Percentiles rank a stretch among this genome's conserved stretches.
These are phyloP conservation scores for Microbotryomycetes sp. DNA, from an alignment of 1,284 basidiomycete genomes.

Conservation along the genomic window DNA sequence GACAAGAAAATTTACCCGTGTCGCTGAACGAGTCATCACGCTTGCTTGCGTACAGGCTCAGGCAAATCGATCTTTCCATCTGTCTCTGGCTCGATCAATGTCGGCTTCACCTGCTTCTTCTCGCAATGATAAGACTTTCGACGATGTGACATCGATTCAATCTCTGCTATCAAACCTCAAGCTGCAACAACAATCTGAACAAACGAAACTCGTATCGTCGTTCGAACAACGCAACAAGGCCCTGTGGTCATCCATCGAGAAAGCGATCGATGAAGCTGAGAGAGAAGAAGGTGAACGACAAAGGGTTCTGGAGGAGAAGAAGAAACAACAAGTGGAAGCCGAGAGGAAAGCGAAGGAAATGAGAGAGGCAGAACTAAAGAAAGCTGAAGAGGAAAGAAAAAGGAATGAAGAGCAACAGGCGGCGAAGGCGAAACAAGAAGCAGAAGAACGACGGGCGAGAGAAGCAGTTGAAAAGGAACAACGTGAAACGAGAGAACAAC, in stretches of 20 bases:
- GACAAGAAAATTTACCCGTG: neutral
- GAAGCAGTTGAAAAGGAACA: conserved; percentile 55
- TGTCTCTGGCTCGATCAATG: conserved; percentile 23
- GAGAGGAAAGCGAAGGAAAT: conserved; percentile 23
- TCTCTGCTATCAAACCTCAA: conserved; percentile 23
- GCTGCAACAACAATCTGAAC: conserved; percentile 44
- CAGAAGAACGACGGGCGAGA: conserved; percentile 32
- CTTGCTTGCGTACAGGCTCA: conserved; percentile 10
- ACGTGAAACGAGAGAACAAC: conserved; percentile 51
- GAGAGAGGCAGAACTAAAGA: conserved; percentile 10
- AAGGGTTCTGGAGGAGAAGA: conserved; percentile 47
- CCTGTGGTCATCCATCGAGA: conserved; percentile 63
- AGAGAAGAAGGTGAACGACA: conserved; percentile 66
- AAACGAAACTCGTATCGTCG: conserved; percentile 63
- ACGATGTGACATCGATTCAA: conserved; percentile 17
- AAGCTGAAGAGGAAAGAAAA: conserved; percentile 4
- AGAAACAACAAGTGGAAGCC: conserved; percentile 58
- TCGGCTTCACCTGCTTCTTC: conserved; percentile 4
- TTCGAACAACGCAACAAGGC: conserved; percentile 73
- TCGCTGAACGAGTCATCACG: neutral
- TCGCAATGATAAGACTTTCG: neutral
- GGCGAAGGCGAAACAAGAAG: conserved; percentile 11
- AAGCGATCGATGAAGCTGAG: conserved; percentile 68
- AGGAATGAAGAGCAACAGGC: conserved; percentile 8
- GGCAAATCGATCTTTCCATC: conserved; percentile 29